A percentile compares a stretch with the other conserved stretches of the same genome.
These are phyloP conservation scores for Daldinia childiae DNA, from an alignment of 495 filamentous ascomycete species.

Conservation along the genomic window DNA sequence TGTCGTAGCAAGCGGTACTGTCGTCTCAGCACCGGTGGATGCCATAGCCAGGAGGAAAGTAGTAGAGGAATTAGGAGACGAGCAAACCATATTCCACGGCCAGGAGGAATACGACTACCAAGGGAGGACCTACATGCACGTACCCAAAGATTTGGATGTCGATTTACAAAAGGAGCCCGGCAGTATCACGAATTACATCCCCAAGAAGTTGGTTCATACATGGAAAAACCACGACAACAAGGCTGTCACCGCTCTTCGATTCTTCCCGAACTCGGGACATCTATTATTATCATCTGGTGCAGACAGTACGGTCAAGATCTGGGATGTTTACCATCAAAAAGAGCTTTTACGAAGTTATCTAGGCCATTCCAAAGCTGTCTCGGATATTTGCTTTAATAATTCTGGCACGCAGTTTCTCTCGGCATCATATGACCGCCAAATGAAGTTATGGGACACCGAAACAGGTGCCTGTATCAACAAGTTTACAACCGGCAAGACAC, in stretches of 20 bases:
- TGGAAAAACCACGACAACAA: conserved; percentile 84
- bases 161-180: conserved; percentile 84
- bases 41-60: conserved; percentile 65
- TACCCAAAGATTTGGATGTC: conserved; percentile 94
- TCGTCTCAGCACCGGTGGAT: conserved; percentile 63
- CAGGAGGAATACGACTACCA: conserved; percentile 86
- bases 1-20: conserved; percentile 62
- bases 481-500: conserved; percentile 92
- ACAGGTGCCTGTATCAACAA: conserved; percentile 85
- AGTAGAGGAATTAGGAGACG: conserved; percentile 67
- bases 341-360: conserved; percentile 89
- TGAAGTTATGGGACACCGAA: conserved; percentile 98
- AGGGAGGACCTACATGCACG: conserved; percentile 92
- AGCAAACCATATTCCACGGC: conserved; percentile 91
- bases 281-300: conserved; percentile 85
- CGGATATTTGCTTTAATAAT: conserved; percentile 87
- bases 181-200: conserved; percentile 85
- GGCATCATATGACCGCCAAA: conserved; percentile 90
- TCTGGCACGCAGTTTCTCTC: conserved; percentile 88
- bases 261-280: conserved; percentile 89
- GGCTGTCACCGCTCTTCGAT: conserved; percentile 83
- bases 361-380: conserved; percentile 89
- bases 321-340: conserved; percentile 89
- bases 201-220: conserved; percentile 90
- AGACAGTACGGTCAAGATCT: conserved; percentile 91